Evolutionary conservation across 2,329 filamentous ascomycete genomes (phyloP).

Genomic region (Colletotrichum sublineola): DNA sequence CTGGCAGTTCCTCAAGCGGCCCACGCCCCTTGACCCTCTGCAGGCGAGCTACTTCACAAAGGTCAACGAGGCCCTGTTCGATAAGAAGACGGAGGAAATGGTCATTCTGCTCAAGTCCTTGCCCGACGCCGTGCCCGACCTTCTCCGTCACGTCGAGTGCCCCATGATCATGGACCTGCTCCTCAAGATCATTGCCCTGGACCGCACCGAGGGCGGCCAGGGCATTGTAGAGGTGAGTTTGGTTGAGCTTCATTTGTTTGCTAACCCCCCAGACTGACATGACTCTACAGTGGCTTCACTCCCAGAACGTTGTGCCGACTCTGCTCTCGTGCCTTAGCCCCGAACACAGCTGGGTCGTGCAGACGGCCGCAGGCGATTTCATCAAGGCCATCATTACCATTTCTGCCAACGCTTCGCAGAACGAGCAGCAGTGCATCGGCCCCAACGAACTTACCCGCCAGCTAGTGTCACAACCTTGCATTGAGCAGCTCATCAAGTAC

Average conservation of each 20-base stretch:
- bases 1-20: slow-evolving; percentile 88
- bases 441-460: slow-evolving; percentile 97
- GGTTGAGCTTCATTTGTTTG: background rate
- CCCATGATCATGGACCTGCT: slow-evolving; percentile 98
- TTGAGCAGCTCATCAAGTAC: slow-evolving; percentile 86
- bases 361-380: slow-evolving; percentile 97
- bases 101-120: slow-evolving; percentile 87
- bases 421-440: slow-evolving; percentile 98
- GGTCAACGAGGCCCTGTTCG: slow-evolving; percentile 96
- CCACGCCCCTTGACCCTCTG: slow-evolving; percentile 89
- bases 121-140: slow-evolving; percentile 83
- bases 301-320: slow-evolving; percentile 87
- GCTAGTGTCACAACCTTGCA: slow-evolving; percentile 87
- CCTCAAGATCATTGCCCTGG: slow-evolving; percentile 95
- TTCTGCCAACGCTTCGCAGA: slow-evolving; percentile 96
- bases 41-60: slow-evolving; percentile 99
- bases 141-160: slow-evolving; percentile 94
- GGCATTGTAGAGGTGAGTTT: slow-evolving; percentile 89
- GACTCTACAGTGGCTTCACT: slow-evolving; percentile 84
- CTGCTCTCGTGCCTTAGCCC: slow-evolving; percentile 89
- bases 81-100: slow-evolving; percentile 99
- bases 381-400: slow-evolving; percentile 99
- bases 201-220: slow-evolving; percentile 90
- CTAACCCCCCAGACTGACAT: background rate
- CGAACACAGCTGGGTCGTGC: slow-evolving; percentile 88